A percentile compares a stretch with the other conserved stretches of the same genome.
These are phyloP conservation scores for Scolecobasidium constrictum DNA, from an alignment of 2,329 filamentous ascomycete species.

Conservation along the genomic window DNA sequence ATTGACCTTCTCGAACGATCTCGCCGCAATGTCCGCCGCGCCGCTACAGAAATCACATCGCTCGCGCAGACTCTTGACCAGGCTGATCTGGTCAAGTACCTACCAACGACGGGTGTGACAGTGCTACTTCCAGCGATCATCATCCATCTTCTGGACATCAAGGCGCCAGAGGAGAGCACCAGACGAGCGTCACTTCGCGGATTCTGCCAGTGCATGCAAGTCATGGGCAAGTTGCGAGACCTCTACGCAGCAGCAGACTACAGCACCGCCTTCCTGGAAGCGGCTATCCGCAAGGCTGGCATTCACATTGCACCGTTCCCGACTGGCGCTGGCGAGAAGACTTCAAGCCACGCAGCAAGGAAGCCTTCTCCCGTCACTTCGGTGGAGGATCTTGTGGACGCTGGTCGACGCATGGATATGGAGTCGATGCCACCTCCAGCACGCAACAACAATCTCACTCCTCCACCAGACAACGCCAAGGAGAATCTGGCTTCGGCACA, in stretches of 20 bases:
- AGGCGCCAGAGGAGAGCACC: conserved; percentile 62
- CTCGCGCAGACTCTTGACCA: conserved; percentile 70
- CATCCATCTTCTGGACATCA: conserved; percentile 87
- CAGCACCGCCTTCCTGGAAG: conserved; percentile 88
- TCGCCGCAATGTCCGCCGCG: conserved; percentile 68
- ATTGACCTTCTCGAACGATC: conserved; percentile 73
- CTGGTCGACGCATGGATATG: conserved; percentile 29
- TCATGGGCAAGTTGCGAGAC: conserved; percentile 77
- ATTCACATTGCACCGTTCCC: conserved; percentile 52
- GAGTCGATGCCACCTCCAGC: conserved; percentile 7
- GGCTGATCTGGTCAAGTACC: conserved; percentile 61
- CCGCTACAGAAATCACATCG: conserved; percentile 74
- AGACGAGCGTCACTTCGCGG: conserved; percentile 65
- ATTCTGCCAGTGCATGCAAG: conserved; percentile 86
- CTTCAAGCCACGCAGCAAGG: conserved; percentile 10
- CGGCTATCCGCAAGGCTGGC: conserved; percentile 76
- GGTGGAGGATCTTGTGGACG: conserved; percentile 36
- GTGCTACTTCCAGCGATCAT: conserved; percentile 88
- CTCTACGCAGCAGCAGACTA: conserved; percentile 93
- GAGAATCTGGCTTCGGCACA: conserved; percentile 8
- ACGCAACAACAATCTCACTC: conserved; percentile 21
- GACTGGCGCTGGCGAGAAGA: conserved; percentile 13
- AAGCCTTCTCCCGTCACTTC: conserved; percentile 24
- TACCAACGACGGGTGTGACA: conserved; percentile 84
- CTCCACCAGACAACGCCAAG: conserved; percentile 23